Evolutionary conservation across 805 yeast species (phyloP).

Genomic region (Nakazawaea anatomiae): DNA sequence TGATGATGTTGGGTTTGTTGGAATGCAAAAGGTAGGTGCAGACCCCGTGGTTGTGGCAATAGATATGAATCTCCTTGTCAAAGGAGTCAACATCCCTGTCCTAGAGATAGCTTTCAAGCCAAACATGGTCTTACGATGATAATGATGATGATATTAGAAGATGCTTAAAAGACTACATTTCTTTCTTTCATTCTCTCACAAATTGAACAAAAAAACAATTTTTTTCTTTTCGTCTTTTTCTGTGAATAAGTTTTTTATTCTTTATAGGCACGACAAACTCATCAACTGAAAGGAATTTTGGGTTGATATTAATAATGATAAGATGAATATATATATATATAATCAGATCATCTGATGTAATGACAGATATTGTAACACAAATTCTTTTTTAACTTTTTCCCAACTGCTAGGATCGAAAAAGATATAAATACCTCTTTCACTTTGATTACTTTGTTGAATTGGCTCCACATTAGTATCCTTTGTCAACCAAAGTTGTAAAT

Average conservation of each 20-base stretch:
- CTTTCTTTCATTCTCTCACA: neutral
- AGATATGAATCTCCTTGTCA: neutral
- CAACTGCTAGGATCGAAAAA: constrained; percentile 95
- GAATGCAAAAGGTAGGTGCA: neutral
- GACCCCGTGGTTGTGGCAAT: neutral
- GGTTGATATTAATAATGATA: neutral
- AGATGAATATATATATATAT: neutral
- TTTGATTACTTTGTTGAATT: constrained; percentile 67
- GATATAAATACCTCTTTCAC: constrained; percentile 88
- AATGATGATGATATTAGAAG: too few relatives aligned
- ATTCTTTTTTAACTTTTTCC: constrained; percentile 82
- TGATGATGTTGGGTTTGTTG: neutral
- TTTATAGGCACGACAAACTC: neutral
- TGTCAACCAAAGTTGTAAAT: constrained; percentile 92
- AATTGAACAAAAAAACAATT: neutral
- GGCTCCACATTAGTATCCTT: constrained; percentile 91
- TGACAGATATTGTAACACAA: constrained; percentile 30
- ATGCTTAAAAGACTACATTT: too few relatives aligned
- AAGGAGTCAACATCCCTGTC: neutral
- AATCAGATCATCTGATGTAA: constrained; percentile 29
- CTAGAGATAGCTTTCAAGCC: neutral
- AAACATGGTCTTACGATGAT: neutral
- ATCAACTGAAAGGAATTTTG: neutral
- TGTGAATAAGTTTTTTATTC: neutral
- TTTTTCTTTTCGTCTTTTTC: neutral